phyloP scores from a whole-genome alignment of 805 yeast genomes.

The Saturnispora ahearnii region DNA sequence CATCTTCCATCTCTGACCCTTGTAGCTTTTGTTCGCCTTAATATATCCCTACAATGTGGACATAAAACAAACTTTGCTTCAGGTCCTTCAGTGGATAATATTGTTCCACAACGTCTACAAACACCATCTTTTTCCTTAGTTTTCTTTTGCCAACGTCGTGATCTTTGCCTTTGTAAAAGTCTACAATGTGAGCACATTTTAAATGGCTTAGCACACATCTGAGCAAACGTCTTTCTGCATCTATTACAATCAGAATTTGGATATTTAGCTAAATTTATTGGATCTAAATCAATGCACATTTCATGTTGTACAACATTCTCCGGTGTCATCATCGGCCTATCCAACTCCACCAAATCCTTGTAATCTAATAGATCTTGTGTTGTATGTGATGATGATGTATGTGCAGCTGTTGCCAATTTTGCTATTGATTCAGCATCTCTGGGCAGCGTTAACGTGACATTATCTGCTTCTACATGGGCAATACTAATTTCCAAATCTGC shows the following conservation, averaged over 20 bases:
- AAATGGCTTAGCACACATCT: constrained; percentile 36
- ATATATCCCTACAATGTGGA: constrained; percentile 46
- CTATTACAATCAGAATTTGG: constrained; percentile 35
- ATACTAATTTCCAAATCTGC: background rate
- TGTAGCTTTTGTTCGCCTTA: constrained; percentile 46
- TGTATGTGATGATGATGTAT: background rate
- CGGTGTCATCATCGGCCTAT: background rate
- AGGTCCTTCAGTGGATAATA: constrained; percentile 39
- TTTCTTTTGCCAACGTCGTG: constrained; percentile 55
- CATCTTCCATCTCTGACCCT: constrained; percentile 58
- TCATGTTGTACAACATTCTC: background rate
- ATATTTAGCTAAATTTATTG: constrained; percentile 13
- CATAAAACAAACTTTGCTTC: constrained; percentile 43
- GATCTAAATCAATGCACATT: constrained; percentile 18
- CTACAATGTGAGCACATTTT: constrained; percentile 59
- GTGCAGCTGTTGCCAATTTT: background rate
- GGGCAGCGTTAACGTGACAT: background rate
- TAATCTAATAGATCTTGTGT: background rate
- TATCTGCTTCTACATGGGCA: background rate
- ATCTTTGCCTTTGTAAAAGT: constrained; percentile 51
- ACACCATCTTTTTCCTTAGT: constrained; percentile 54
- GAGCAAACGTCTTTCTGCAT: constrained; percentile 53
- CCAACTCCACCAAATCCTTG: background rate
- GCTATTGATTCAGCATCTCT: background rate
- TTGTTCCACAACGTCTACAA: constrained; percentile 55